phyloP scores from a whole-genome alignment of 1,284 basidiomycete species.

The Ceratobasidium sp. region DNA sequence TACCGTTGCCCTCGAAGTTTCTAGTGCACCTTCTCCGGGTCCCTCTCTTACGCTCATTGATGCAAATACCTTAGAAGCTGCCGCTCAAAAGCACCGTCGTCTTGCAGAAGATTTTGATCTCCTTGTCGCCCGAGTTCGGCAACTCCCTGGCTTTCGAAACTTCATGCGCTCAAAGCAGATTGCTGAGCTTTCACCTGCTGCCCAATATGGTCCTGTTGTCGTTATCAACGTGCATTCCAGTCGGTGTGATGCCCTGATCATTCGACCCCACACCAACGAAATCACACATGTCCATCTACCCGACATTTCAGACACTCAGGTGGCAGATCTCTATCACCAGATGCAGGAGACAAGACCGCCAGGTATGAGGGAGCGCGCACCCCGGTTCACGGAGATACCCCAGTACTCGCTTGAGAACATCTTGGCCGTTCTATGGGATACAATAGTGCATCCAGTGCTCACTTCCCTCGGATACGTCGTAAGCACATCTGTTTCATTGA shows the following conservation, averaged over 20 bases:
- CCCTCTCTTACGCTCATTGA: not conserved
- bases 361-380: too few species aligned
- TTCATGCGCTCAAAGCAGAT: constrained; percentile 5
- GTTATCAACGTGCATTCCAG: not conserved
- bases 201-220: not conserved
- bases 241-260: not conserved
- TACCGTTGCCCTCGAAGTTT: not conserved
- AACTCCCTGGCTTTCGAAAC: constrained; percentile 2
- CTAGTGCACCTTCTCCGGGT: not conserved
- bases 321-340: too few species aligned
- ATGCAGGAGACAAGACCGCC: too few species aligned
- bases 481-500: too few species aligned
- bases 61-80: not conserved
- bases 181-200: not conserved
- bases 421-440: too few species aligned
- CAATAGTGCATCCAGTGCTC: too few species aligned
- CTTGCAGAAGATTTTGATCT: not conserved
- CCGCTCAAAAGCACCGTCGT: not conserved
- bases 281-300: not conserved
- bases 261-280: not conserved
- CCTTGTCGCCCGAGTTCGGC: not conserved
- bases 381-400: too few species aligned
- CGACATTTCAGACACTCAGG: not conserved
- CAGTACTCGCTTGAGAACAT: too few species aligned
- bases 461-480: too few species aligned